Conservation (phyloP, 2,329 filamentous ascomycete species). For the Emmonsiellopsis sp. region DNA sequence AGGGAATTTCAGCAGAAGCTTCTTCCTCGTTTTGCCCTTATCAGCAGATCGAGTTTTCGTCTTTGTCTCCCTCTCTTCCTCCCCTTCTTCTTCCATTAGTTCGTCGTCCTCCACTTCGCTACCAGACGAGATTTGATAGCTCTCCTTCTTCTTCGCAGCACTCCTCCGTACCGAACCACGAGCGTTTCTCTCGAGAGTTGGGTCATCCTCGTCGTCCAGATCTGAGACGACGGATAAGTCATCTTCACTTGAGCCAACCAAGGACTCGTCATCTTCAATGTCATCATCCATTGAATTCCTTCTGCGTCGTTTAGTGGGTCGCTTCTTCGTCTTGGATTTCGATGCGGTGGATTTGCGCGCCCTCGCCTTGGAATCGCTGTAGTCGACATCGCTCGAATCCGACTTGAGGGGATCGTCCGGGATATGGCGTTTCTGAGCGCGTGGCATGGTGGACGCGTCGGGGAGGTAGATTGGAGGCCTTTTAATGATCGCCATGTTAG, state of each 20-base stretch:
- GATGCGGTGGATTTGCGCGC: conserved; percentile 19
- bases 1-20: background rate
- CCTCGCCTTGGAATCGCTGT: conserved; percentile 26
- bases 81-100: conserved; percentile 14
- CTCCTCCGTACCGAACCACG: conserved; percentile 48
- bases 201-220: conserved; percentile 33
- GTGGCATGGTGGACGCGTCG: conserved; percentile 20
- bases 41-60: conserved; percentile 15
- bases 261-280: conserved; percentile 27
- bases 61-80: conserved; percentile 16
- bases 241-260: conserved; percentile 24
- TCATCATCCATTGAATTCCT: conserved; percentile 40
- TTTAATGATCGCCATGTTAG: conserved; percentile 10
- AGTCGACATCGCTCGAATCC: conserved; percentile 37
- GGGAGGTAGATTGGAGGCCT: conserved; percentile 6
- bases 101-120: conserved; percentile 26
- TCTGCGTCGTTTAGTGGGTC: conserved; percentile 22
- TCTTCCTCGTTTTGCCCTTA: conserved; percentile 13
- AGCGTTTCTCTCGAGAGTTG: conserved; percentile 40
- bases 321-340: conserved; percentile 23
- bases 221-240: conserved; percentile 34
- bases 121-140: conserved; percentile 46
- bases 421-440: conserved; percentile 28
- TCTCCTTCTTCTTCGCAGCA: conserved; percentile 45
- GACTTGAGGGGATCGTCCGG: conserved; percentile 35